These are phyloP conservation scores for Eragrostis tef DNA, from an alignment of 202 grass and related monocot genomes.

Conservation along the genomic window DNA sequence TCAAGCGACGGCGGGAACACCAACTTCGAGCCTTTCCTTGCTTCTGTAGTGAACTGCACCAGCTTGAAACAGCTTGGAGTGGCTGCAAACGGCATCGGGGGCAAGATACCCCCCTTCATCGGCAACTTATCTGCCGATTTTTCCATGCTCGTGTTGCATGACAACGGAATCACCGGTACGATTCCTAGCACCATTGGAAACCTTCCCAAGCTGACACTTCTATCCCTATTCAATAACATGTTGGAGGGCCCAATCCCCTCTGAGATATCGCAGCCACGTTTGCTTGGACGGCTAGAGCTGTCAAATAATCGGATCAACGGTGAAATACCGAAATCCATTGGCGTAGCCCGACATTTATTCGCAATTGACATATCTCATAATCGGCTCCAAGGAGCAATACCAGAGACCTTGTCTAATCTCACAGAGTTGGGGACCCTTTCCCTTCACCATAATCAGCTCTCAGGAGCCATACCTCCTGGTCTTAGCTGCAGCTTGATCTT, in stretches of 20 bases:
- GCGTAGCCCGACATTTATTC: slow-evolving; percentile 36
- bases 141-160: slow-evolving; percentile 49
- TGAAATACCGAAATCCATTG: slow-evolving; percentile 62
- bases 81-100: slow-evolving; percentile 50
- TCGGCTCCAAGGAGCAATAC: slow-evolving; percentile 50
- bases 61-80: slow-evolving; percentile 58
- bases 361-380: slow-evolving; percentile 56
- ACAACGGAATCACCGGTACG: slow-evolving; percentile 54
- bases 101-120: slow-evolving; percentile 47
- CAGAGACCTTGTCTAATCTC: slow-evolving; percentile 55
- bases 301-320: slow-evolving; percentile 58
- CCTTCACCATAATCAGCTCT: slow-evolving; percentile 69
- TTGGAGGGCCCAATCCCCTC: slow-evolving; percentile 65
- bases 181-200: slow-evolving; percentile 65
- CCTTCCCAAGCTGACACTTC: slow-evolving; percentile 49
- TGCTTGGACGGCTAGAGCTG: slow-evolving; percentile 53
- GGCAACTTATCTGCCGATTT: slow-evolving; percentile 57
- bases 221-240: slow-evolving; percentile 53
- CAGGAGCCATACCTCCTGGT: slow-evolving; percentile 62
- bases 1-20: slow-evolving; percentile 41
- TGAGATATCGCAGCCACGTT: slow-evolving; percentile 50
- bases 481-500: slow-evolving; percentile 52
- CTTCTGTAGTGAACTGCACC: slow-evolving; percentile 66
- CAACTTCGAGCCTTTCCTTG: slow-evolving; percentile 63
- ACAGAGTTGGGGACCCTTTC: slow-evolving; percentile 50